These are phyloP conservation scores for Limnomonas spitsbergensis DNA, from an alignment of 139 green algal species.

Conservation along the genomic window DNA sequence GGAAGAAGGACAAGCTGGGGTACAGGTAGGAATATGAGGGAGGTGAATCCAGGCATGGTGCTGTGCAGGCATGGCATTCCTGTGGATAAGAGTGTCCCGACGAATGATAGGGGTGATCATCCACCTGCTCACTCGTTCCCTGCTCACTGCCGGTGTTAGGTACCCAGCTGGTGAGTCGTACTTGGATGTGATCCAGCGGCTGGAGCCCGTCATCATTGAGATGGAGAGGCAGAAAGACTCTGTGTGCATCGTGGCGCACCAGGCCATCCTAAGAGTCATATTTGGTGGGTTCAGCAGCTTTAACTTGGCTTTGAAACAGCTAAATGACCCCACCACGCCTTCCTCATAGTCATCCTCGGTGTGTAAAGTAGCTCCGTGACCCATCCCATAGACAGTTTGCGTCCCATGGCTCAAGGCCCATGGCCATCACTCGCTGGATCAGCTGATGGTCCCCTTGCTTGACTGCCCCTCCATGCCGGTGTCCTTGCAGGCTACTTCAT, in stretches of 20 bases:
- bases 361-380: background rate
- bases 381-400: background rate
- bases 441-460: background rate
- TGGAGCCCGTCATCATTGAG: constrained; percentile 90
- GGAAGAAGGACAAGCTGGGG: constrained; percentile 84
- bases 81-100: background rate
- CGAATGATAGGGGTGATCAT: background rate
- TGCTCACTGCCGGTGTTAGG: too few species aligned
- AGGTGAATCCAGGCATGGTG: background rate
- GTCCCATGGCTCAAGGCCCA: background rate
- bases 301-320: background rate
- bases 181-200: constrained; percentile 86
- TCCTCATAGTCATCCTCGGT: background rate
- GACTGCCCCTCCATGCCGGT: background rate
- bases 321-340: background rate
- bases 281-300: constrained; percentile 32
- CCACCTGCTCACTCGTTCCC: background rate
- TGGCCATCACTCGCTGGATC: background rate
- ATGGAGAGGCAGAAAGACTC: constrained; percentile 83
- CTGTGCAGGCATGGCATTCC: background rate
- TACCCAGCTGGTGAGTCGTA: constrained; percentile 75
- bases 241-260: constrained; percentile 69
- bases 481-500: constrained; percentile 70
- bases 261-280: constrained; percentile 70
- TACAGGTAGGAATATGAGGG: constrained; percentile 58